These are phyloP conservation scores for Mallotus nudiflorus DNA, from an alignment of 345 rosid species.

Conservation along the genomic window DNA sequence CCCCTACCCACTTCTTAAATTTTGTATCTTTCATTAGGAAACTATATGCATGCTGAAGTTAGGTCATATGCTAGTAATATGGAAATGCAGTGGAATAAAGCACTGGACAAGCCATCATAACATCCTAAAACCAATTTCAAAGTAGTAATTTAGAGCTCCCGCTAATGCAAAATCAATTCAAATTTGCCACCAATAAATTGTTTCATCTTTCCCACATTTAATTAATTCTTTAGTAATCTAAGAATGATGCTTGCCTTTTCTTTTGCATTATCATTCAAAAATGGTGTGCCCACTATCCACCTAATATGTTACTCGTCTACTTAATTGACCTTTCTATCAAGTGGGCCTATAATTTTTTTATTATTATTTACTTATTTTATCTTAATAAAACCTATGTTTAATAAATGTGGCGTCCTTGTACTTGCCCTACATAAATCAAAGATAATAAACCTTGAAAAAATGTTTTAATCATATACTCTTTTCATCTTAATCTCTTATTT, in stretches of 20 bases:
- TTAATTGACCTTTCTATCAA: constrained; percentile 7
- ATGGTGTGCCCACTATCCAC: not conserved
- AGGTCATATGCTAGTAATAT: too few species aligned
- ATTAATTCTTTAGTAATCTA: too few species aligned
- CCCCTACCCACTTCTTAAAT: too few species aligned
- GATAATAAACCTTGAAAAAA: constrained; percentile 9
- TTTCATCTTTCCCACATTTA: too few species aligned
- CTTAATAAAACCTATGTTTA: not conserved
- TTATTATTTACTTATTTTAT: not conserved
- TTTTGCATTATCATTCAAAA: constrained; percentile 10
- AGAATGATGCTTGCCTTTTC: not conserved
- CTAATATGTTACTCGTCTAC: constrained; percentile 12
- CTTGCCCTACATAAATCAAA: not conserved
- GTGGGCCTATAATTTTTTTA: constrained; percentile 6
- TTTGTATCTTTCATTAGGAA: too few species aligned
- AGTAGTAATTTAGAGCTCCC: too few species aligned
- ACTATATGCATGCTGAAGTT: too few species aligned
- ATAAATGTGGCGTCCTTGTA: not conserved
- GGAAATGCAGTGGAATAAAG: too few species aligned
- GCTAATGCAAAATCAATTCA: too few species aligned
- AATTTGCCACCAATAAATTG: too few species aligned
- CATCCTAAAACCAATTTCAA: too few species aligned
- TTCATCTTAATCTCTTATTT: constrained; percentile 11
- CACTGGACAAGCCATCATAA: too few species aligned
- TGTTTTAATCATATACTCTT: constrained; percentile 1